Conservation (phyloP, 2,329 filamentous ascomycete genomes). For the Scedosporium minutisporum region DNA sequence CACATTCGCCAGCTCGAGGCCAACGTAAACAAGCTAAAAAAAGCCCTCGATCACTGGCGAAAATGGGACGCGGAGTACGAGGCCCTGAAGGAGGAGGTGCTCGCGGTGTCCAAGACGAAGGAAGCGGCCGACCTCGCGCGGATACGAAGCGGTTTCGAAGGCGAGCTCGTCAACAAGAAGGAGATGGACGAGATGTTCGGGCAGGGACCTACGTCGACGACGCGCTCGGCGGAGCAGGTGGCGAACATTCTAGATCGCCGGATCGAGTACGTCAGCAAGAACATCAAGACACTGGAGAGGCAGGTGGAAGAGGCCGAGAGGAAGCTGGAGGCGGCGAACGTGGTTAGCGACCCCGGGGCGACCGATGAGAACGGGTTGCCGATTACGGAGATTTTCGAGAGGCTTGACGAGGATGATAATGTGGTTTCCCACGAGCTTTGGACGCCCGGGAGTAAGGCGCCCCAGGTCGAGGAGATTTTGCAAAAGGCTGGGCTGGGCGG, state of each 20-base stretch:
- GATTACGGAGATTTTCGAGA: constrained; percentile 83
- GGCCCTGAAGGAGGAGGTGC: constrained; percentile 72
- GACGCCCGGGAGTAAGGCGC: constrained; percentile 56
- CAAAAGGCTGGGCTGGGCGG: constrained; percentile 59
- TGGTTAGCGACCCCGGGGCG: constrained; percentile 3
- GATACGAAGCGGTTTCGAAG: constrained; percentile 50
- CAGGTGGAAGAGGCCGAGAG: constrained; percentile 61
- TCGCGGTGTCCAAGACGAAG: constrained; percentile 35
- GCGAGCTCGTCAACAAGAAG: constrained; percentile 50
- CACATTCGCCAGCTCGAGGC: constrained; percentile 68
- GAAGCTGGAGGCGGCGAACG: constrained; percentile 28
- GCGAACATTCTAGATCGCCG: constrained; percentile 57
- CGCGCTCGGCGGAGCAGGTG: constrained; percentile 32
- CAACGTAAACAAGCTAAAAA: constrained; percentile 58
- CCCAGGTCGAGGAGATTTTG: constrained; percentile 61
- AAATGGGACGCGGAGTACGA: constrained; percentile 90
- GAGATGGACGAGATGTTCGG: constrained; percentile 41
- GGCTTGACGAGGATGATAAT: constrained; percentile 84
- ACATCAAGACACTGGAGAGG: constrained; percentile 64
- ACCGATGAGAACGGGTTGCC: constrained; percentile 58
- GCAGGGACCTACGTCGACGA: constrained; percentile 8
- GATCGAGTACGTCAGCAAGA: constrained; percentile 82
- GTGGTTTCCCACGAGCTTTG: constrained; percentile 60
- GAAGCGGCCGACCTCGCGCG: constrained; percentile 37
- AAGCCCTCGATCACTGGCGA: constrained; percentile 78